These are phyloP conservation scores for Populus tremula DNA, from an alignment of 345 rosid genomes.

Conservation along the genomic window DNA sequence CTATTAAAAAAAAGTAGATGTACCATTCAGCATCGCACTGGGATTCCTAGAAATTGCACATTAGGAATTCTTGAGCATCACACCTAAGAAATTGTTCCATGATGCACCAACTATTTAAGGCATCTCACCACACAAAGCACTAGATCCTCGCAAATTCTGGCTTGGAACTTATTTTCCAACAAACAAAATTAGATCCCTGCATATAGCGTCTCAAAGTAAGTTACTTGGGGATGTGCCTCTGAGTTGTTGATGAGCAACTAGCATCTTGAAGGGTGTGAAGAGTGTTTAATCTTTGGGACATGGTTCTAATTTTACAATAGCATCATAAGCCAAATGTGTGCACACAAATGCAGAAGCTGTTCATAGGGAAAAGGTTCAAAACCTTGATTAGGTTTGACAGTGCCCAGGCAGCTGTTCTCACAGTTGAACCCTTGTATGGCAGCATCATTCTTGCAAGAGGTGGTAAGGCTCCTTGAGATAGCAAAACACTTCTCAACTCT, in stretches of 20 bases:
- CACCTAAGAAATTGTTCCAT: no score
- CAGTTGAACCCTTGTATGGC: conserved; percentile 87
- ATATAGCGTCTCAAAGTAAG: neutral
- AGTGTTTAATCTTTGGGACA: neutral
- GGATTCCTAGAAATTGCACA: no score
- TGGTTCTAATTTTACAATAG: neutral
- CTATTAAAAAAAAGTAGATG: neutral
- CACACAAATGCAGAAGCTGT: neutral
- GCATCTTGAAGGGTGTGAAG: neutral
- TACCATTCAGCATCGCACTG: no score
- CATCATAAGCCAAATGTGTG: neutral
- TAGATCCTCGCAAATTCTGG: neutral
- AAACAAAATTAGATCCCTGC: no score
- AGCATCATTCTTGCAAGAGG: conserved; percentile 97
- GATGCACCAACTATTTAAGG: no score
- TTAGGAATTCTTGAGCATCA: no score
- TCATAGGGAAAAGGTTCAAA: conserved; percentile 19
- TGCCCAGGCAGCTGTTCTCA: conserved; percentile 97
- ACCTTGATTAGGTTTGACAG: conserved; percentile 96
- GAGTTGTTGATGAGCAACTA: neutral
- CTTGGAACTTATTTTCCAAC: neutral
- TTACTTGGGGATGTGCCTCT: neutral
- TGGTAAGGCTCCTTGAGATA: conserved; percentile 83
- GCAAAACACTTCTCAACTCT: conserved; percentile 77
- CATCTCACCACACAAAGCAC: no score